Percentiles rank a stretch among this genome's conserved stretches.
Evolutionary conservation across 1,284 basidiomycete genomes (phyloP).

Genomic region (Heterobasidion occidentale): DNA sequence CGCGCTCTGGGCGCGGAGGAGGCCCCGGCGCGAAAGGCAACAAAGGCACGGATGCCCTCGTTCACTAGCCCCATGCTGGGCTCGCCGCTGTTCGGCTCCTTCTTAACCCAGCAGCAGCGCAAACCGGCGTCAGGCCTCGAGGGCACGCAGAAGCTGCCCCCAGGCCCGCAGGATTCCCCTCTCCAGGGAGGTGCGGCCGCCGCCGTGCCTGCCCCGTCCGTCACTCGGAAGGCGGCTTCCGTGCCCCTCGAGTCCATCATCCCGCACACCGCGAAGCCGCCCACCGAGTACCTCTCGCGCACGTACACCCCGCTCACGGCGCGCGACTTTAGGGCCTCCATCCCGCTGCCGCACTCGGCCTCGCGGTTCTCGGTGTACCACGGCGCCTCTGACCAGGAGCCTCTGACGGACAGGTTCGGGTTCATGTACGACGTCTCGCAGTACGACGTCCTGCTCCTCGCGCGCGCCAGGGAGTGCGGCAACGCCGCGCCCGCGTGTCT

Average conservation of each 20-base stretch:
- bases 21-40: constrained; percentile 19
- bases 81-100: constrained; percentile 52
- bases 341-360: constrained; percentile 49
- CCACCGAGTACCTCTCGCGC: constrained; percentile 71
- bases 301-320: constrained; percentile 65
- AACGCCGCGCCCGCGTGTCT: constrained; percentile 77
- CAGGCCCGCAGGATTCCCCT: constrained; percentile 1
- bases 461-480: constrained; percentile 65
- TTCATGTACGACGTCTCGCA: constrained; percentile 87
- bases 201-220: constrained; percentile 4
- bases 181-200: background rate
- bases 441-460: constrained; percentile 74
- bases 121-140: constrained; percentile 25
- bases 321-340: constrained; percentile 59
- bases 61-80: constrained; percentile 15
- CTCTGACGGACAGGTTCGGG: constrained; percentile 88
- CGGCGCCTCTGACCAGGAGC: constrained; percentile 50
- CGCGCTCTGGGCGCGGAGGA: constrained; percentile 29
- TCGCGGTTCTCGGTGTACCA: constrained; percentile 46
- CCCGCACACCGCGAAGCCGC: constrained; percentile 78
- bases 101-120: constrained; percentile 45
- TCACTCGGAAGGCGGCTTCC: constrained; percentile 26
- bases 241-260: constrained; percentile 91
- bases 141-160: constrained; percentile 13
- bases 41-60: constrained; percentile 19